Percentiles rank a stretch among this genome's conserved stretches.
phyloP scores from a whole-genome alignment of 768 basidiomycete species.

The Phylloporus rhodoxanthus region DNA sequence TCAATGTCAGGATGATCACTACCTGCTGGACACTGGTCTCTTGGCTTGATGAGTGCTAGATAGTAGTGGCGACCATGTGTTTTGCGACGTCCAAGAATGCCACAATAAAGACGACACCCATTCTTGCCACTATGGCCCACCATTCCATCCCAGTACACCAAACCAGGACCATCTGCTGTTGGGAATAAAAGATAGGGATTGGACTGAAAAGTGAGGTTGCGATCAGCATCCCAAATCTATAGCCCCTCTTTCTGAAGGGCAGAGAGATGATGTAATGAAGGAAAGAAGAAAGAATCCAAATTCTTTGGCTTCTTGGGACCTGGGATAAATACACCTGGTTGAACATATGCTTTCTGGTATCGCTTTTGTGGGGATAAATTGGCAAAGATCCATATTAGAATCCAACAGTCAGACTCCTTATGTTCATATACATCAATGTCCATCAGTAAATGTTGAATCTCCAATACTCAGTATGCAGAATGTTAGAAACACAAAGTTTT shows the following conservation, averaged over 20 bases:
- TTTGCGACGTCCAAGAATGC: slow-evolving; percentile 25
- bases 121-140: too few relatives aligned
- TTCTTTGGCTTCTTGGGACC: slow-evolving; percentile 1
- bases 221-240: not conserved
- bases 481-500: too few relatives aligned
- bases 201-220: too few relatives aligned
- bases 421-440: slow-evolving; percentile 28
- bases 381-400: slow-evolving; percentile 34
- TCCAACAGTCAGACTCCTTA: slow-evolving; percentile 19
- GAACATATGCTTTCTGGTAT: slow-evolving; percentile 1
- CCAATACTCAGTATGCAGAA: too few relatives aligned
- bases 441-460: too few relatives aligned
- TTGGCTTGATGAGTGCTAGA: slow-evolving; percentile 29
- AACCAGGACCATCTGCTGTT: slow-evolving; percentile 27
- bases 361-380: slow-evolving; percentile 6
- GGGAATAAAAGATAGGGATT: slow-evolving; percentile 3
- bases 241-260: not conserved
- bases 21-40: slow-evolving; percentile 9
- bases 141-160: too few relatives aligned
- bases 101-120: slow-evolving; percentile 32
- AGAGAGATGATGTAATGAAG: slow-evolving; percentile 1
- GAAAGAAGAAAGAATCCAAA: slow-evolving; percentile 1
- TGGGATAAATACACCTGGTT: not conserved
- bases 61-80: slow-evolving; percentile 28
- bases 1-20: slow-evolving; percentile 30